phyloP scores from a whole-genome alignment of 768 basidiomycete species.

The Suillus luteus region DNA sequence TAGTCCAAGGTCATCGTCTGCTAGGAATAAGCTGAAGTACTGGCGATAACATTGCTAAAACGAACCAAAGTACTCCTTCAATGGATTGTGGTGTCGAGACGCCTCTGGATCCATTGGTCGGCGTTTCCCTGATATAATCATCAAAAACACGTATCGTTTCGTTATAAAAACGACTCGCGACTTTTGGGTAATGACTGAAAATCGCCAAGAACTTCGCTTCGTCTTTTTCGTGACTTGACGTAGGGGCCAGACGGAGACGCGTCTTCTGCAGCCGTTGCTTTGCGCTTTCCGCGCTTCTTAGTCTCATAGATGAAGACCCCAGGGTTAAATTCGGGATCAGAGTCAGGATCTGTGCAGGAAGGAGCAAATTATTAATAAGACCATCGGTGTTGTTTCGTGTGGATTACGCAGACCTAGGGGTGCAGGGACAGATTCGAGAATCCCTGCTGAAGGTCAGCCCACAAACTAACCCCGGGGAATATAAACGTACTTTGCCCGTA shows the following conservation, averaged over 20 bases:
- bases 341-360: slow-evolving; percentile 29
- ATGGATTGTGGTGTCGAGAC: slow-evolving; percentile 38
- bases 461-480: not conserved
- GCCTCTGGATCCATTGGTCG: slow-evolving; percentile 4
- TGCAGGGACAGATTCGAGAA: slow-evolving; percentile 33
- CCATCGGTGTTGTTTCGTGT: not conserved
- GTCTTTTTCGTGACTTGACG: slow-evolving; percentile 20
- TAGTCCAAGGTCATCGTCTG: slow-evolving; percentile 46
- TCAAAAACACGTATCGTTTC: not conserved
- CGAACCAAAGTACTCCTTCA: slow-evolving; percentile 53
- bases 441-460: slow-evolving; percentile 19
- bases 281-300: slow-evolving; percentile 24
- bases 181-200: slow-evolving; percentile 12
- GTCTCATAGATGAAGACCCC: slow-evolving; percentile 33
- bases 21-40: not conserved
- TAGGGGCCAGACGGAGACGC: slow-evolving; percentile 17
- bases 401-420: slow-evolving; percentile 34
- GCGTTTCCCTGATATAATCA: slow-evolving; percentile 10
- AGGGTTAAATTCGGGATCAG: slow-evolving; percentile 36
- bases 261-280: slow-evolving; percentile 18
- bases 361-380: not conserved
- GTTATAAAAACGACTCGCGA: slow-evolving; percentile 16
- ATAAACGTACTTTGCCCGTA: slow-evolving; percentile 26
- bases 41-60: not conserved
- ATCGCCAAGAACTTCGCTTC: slow-evolving; percentile 13